Base-by-base conservation (phyloP, 2,329 filamentous ascomycete genomes). In the Cytospora schulzeri region DNA sequence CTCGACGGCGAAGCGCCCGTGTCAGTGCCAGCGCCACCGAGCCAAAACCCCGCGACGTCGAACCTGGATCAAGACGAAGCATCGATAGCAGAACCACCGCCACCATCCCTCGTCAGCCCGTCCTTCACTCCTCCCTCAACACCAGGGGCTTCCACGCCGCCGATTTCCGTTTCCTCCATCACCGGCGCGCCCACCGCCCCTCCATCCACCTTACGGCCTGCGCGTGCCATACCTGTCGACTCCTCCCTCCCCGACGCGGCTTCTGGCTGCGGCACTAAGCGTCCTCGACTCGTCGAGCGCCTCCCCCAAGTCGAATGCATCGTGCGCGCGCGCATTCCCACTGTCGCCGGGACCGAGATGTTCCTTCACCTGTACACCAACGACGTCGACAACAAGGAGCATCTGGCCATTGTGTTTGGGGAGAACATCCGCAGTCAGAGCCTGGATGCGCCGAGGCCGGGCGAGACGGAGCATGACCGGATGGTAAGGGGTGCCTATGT, bases 321-420 rank as follows among this genome's bases (percentile, higher is more conserved):
- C 69, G 95, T 98, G 57, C 90, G 95, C 69, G 95, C 95, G 22
- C 89, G 95, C 62, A 99, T 99, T 71, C 95, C 95, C 0, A 98
- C 94, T 0, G 94, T 92, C 2, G 88, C 85, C 0, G 94, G 94
- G 4, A 91, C 93, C 14, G 93, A 99, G 77, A 98, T 99, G 93
- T 99, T 96, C 77, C 79, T 99, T 59, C 94, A 99, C 74, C 82
- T 98, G 0, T 99, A 99, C 79, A 89, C 89, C 68, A 99, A 99
- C 77, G 91, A 91, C 71, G 87, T 92, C 8, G 95, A 99, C 76
- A 91, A 89, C 69, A 99, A 99, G 77, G 95, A 99, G 74, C 95
- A 99, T 75, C 80, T 99, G 59, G 95, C 95, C 22, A 98, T 99
- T 73, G 95, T 99, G 0, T 99, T 99, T 76, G 95, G 95, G 2